A percentile compares a stretch with the other conserved stretches of the same genome.
Evolutionary conservation across 345 rosid genomes (phyloP).

Genomic region (Balakata baccata): DNA sequence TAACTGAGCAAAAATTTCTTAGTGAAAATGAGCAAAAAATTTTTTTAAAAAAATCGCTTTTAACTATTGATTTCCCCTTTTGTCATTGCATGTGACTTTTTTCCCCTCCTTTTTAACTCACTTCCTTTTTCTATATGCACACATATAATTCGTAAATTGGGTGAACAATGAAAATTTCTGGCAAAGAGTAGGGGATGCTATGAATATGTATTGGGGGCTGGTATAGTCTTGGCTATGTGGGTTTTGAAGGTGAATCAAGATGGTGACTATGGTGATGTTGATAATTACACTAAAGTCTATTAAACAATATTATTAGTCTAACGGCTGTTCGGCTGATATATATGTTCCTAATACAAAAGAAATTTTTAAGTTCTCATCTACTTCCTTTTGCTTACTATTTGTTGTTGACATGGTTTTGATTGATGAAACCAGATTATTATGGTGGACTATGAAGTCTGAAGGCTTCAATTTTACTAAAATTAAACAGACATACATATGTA

Average conservation of each 20-base stretch:
- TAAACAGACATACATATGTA: not conserved
- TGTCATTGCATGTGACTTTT: too few relatives aligned
- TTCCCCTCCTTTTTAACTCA: too few relatives aligned
- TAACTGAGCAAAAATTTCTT: too few relatives aligned
- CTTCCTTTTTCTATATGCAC: not conserved
- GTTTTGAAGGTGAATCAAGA: not conserved
- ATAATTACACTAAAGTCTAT: not conserved
- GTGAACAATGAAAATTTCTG: too few relatives aligned
- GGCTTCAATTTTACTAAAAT: not conserved
- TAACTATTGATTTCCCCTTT: too few relatives aligned
- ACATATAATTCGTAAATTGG: not conserved
- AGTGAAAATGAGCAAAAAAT: too few relatives aligned
- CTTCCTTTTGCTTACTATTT: not conserved
- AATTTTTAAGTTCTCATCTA: too few relatives aligned
- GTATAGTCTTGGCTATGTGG: not conserved
- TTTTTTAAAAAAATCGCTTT: too few relatives aligned
- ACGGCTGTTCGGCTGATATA: not conserved
- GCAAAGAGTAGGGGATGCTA: not conserved
- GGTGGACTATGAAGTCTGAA: not conserved
- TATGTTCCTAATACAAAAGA: not conserved
- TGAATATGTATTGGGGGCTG: not conserved
- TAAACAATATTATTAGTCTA: too few relatives aligned
- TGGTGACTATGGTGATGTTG: not conserved
- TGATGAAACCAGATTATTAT: not conserved
- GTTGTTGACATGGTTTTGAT: too few relatives aligned